Evolutionary conservation across 805 yeast genomes (phyloP).

Genomic region (Saturnispora gosingensis): DNA sequence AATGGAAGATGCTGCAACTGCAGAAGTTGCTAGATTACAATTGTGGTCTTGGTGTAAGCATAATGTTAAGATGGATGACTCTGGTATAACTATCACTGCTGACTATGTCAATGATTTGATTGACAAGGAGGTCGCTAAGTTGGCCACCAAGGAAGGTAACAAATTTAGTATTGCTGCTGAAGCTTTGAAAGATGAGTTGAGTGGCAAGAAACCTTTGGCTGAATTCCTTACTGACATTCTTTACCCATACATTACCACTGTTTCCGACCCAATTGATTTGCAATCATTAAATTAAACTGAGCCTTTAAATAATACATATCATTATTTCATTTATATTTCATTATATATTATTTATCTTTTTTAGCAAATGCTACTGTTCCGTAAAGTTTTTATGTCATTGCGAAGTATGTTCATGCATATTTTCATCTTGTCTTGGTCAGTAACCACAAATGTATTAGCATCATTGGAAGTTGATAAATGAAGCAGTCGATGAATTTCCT

Average conservation of each 20-base stretch:
- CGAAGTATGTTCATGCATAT: conserved; percentile 10
- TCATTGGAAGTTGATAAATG: conserved; percentile 4
- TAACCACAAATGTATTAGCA: neutral
- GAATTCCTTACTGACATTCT: conserved; percentile 71
- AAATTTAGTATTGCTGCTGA: conserved; percentile 62
- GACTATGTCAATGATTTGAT: conserved; percentile 48
- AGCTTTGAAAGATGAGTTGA: conserved; percentile 63
- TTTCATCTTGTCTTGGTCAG: conserved; percentile 9
- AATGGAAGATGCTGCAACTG: conserved; percentile 90
- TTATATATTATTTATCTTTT: neutral
- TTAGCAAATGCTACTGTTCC: conserved; percentile 4
- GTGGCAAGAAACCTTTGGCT: conserved; percentile 55
- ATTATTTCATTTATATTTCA: neutral
- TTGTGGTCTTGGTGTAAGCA: conserved; percentile 79
- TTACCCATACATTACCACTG: conserved; percentile 61
- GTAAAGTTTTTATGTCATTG: conserved; percentile 10
- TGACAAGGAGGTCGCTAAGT: conserved; percentile 50
- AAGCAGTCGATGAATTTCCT: conserved; percentile 10
- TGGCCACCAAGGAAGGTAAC: conserved; percentile 48
- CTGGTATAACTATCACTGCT: conserved; percentile 49
- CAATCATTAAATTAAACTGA: conserved; percentile 19
- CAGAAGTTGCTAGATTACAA: conserved; percentile 78
- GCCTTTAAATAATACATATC: neutral
- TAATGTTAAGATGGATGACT: conserved; percentile 48
- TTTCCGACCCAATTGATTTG: conserved; percentile 27